These are phyloP conservation scores for Apophysomyces trapeziformis DNA, from an alignment of 371 early-diverging fungal species.

Conservation along the genomic window DNA sequence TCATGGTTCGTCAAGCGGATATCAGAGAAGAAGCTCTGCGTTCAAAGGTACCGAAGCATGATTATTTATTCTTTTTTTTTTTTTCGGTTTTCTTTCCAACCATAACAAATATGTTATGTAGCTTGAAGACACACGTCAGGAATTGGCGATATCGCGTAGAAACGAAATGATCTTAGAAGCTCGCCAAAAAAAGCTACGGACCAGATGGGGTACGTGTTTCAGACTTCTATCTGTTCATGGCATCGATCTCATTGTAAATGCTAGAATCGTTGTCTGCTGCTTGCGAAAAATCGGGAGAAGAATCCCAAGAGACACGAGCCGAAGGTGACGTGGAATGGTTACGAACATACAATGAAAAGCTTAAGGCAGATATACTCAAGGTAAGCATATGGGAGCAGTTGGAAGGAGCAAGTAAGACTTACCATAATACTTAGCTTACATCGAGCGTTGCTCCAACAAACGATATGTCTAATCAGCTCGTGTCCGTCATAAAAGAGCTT, in stretches of 20 bases:
- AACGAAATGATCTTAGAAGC: constrained; percentile 46
- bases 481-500: constrained; percentile 48
- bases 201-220: constrained; percentile 38
- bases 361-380: constrained; percentile 46
- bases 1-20: constrained; percentile 52
- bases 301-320: constrained; percentile 1
- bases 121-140: constrained; percentile 52
- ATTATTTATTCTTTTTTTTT: too few species aligned
- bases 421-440: constrained; percentile 27
- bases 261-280: constrained; percentile 34
- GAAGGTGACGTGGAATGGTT: constrained; percentile 37
- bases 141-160: constrained; percentile 43
- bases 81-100: too few species aligned
- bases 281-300: constrained; percentile 29
- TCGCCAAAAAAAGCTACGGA: constrained; percentile 45
- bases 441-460: constrained; percentile 13
- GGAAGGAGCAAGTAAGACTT: neutral
- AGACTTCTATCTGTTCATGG: neutral
- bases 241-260: neutral
- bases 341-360: constrained; percentile 44
- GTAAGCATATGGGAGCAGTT: constrained; percentile 20
- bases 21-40: constrained; percentile 43
- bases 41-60: constrained; percentile 32
- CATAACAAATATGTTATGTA: constrained; percentile 7
- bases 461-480: constrained; percentile 16